phyloP scores from a whole-genome alignment of 1,284 basidiomycete species.

The Ustilago bromivora region DNA sequence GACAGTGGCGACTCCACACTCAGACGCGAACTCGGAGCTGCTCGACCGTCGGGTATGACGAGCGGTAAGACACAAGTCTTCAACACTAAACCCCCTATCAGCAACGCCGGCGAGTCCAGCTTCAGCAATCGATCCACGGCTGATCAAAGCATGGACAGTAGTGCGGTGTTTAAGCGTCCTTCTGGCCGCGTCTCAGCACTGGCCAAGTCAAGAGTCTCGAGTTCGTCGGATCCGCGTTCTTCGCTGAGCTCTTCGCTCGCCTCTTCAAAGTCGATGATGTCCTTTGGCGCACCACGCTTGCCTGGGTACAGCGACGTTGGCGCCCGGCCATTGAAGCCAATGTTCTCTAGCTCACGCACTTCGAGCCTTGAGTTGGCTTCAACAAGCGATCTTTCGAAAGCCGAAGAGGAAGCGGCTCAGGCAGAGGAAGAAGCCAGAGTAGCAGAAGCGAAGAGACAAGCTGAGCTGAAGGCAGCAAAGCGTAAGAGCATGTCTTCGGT shows the following conservation, averaged over 20 bases:
- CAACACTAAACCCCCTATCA: constrained; percentile 7
- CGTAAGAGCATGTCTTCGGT: constrained; percentile 40
- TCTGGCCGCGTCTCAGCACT: constrained; percentile 37
- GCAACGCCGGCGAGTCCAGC: constrained; percentile 16
- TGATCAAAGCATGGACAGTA: constrained; percentile 32
- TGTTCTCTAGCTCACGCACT: constrained; percentile 8
- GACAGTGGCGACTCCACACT: constrained; percentile 1
- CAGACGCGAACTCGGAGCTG: constrained; percentile 27
- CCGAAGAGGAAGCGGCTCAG: constrained; percentile 29
- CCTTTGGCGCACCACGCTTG: constrained; percentile 36
- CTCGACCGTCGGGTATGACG: constrained; percentile 14
- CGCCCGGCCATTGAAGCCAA: constrained; percentile 3
- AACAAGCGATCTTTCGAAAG: constrained; percentile 1
- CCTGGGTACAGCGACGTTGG: constrained; percentile 24
- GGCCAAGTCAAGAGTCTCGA: constrained; percentile 35
- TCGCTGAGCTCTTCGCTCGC: constrained; percentile 14
- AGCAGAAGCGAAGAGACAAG: constrained; percentile 38
- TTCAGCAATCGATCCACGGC: constrained; percentile 15
- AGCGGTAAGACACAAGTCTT: constrained; percentile 25
- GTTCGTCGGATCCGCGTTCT: constrained; percentile 21
- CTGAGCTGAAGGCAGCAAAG: constrained; percentile 41
- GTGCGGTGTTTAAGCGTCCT: constrained; percentile 36
- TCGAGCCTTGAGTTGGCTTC: constrained; percentile 23
- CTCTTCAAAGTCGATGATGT: constrained; percentile 36
- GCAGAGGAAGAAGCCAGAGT: constrained; percentile 31